Conservation (phyloP, 2,329 filamentous ascomycete genomes). For the Neopestalotiopsis sp. region DNA sequence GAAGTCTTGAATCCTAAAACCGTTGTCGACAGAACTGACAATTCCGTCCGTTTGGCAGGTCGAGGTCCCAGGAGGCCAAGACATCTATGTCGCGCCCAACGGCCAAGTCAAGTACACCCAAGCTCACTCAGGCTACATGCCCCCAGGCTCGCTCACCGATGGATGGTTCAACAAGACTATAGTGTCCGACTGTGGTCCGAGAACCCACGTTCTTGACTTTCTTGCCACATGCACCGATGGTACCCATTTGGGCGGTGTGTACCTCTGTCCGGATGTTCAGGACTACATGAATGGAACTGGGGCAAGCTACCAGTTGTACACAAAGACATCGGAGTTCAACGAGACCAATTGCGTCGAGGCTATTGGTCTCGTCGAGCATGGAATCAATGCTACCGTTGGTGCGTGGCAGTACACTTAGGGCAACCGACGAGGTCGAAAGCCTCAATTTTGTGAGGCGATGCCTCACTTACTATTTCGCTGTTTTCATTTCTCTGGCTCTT, state of each 20-base stretch:
- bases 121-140: constrained; percentile 58
- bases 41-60: constrained; percentile 36
- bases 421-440: not conserved
- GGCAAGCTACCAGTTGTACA: constrained; percentile 34
- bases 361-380: constrained; percentile 37
- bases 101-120: constrained; percentile 61
- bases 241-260: constrained; percentile 30
- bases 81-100: constrained; percentile 59
- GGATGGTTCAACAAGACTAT: constrained; percentile 48
- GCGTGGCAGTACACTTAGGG: constrained; percentile 45
- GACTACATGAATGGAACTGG: constrained; percentile 26
- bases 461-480: not conserved
- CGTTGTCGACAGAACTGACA: not conserved
- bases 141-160: constrained; percentile 52
- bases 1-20: not conserved
- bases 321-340: constrained; percentile 31
- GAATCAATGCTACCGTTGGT: constrained; percentile 32
- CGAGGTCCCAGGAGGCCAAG: constrained; percentile 66
- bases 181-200: constrained; percentile 28
- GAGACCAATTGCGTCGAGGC: constrained; percentile 37
- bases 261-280: constrained; percentile 30
- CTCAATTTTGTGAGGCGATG: not conserved
- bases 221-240: constrained; percentile 31
- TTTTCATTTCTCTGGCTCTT: not conserved
- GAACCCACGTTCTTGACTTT: constrained; percentile 31